phyloP scores from a whole-genome alignment of 148 eudicot genomes.

The Gaultheria prostrata region DNA sequence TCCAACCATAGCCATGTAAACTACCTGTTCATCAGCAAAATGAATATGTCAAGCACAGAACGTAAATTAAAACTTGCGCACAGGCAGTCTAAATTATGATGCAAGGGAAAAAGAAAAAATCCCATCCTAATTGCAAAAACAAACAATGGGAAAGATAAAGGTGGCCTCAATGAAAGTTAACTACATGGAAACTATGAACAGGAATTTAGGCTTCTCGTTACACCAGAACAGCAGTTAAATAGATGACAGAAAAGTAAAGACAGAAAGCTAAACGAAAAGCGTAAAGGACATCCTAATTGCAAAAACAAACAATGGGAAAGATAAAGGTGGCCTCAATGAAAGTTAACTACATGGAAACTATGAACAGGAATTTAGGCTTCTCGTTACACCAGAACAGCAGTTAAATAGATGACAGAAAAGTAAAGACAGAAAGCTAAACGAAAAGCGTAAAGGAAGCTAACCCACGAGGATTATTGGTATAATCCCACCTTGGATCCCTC shows the following conservation, averaged over 20 bases:
- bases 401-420: no score
- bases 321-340: not conserved
- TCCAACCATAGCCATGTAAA: conserved; percentile 90
- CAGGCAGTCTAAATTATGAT: not conserved
- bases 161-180: not conserved
- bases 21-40: conserved; percentile 51
- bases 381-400: no score
- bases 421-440: no score
- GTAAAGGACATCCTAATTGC: not conserved
- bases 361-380: not conserved
- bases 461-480: no score
- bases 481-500: no score
- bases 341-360: not conserved
- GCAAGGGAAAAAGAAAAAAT: not conserved
- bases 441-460: no score
- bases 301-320: not conserved
- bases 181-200: not conserved
- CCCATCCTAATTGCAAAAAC: not conserved
- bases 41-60: not conserved
- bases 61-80: not conserved
- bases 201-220: not conserved
- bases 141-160: not conserved
- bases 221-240: no score
- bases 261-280: not conserved
- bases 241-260: no score